phyloP scores from a whole-genome alignment of 139 green algal genomes.

The Auxenochlorella pyrenoidosa region DNA sequence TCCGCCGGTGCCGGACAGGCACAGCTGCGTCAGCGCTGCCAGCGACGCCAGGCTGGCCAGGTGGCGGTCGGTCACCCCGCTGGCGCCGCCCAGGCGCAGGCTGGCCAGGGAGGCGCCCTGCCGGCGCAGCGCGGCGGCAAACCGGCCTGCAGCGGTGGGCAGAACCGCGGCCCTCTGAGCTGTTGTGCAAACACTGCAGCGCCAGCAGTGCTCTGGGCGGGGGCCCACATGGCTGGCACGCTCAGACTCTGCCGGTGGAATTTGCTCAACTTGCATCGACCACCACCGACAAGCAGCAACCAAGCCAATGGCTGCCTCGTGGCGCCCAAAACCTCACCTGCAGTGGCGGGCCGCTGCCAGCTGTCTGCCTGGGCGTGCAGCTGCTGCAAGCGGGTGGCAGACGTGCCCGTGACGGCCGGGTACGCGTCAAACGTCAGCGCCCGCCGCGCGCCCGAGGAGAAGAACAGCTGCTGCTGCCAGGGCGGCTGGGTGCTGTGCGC shows the following conservation, averaged over 20 bases:
- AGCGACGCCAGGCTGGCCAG: conserved; percentile 8
- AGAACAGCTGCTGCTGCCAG: conserved; percentile 31
- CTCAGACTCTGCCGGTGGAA: too few relatives aligned
- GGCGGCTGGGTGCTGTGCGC: background rate
- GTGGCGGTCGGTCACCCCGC: conserved; percentile 24
- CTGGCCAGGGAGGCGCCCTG: conserved; percentile 6
- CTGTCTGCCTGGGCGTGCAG: conserved; percentile 17
- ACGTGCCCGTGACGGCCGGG: background rate
- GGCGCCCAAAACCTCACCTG: background rate
- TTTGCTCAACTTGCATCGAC: too few relatives aligned
- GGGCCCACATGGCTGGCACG: too few relatives aligned
- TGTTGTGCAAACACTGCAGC: too few relatives aligned
- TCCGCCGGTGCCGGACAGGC: background rate
- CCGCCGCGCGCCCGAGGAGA: background rate
- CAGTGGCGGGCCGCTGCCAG: conserved; percentile 28
- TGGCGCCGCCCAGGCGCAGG: conserved; percentile 22
- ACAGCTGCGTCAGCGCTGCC: background rate
- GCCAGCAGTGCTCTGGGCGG: too few relatives aligned
- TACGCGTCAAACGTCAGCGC: conserved; percentile 7
- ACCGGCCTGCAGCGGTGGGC: background rate
- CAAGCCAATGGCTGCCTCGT: too few relatives aligned
- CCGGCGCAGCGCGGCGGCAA: conserved; percentile 16
- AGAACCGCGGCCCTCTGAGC: too few relatives aligned
- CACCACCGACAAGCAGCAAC: too few relatives aligned
- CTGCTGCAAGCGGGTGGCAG: conserved; percentile 13